Evolutionary conservation across 176 grass and related monocot genomes (phyloP).

Genomic region (Carex kokanica): DNA sequence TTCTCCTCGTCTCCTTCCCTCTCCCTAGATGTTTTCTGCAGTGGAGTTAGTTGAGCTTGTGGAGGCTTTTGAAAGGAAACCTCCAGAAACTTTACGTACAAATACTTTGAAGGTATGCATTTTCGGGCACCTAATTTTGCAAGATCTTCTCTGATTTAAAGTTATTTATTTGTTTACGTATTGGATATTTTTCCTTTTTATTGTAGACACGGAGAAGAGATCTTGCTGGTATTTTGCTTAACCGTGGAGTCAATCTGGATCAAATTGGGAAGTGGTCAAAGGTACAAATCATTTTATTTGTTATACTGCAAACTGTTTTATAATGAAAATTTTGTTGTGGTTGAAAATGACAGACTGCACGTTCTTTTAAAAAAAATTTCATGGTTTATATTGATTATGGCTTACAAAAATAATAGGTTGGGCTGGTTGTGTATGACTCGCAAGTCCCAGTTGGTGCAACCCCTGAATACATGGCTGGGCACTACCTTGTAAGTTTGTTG

Average conservation of each 20-base stretch:
- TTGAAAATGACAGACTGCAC: not conserved
- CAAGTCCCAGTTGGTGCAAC: conserved; percentile 89
- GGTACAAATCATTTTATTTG: conserved; percentile 39
- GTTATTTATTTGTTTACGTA: not conserved
- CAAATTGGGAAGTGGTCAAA: conserved; percentile 99
- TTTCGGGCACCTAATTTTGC: not conserved
- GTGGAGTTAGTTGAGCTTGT: conserved; percentile 87
- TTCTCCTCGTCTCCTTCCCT: not conserved
- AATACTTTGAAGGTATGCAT: conserved; percentile 84
- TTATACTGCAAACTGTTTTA: not conserved
- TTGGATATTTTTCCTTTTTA: conserved; percentile 3
- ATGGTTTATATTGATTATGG: not conserved
- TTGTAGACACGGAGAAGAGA: conserved; percentile 86
- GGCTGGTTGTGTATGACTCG: conserved; percentile 93
- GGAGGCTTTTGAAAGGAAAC: conserved; percentile 92
- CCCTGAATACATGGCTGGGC: conserved; percentile 97
- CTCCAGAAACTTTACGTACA: conserved; percentile 79
- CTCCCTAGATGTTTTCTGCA: conserved; percentile 76
- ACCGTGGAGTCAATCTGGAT: conserved; percentile 97
- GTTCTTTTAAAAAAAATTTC: not conserved
- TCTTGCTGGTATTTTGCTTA: conserved; percentile 95
- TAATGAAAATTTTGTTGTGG: not conserved
- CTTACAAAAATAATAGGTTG: conserved; percentile 57
- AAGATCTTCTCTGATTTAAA: not conserved
- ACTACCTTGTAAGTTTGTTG: conserved; percentile 70